Conservation (phyloP, 768 basidiomycete species). For the Pleurotus sapidus region DNA sequence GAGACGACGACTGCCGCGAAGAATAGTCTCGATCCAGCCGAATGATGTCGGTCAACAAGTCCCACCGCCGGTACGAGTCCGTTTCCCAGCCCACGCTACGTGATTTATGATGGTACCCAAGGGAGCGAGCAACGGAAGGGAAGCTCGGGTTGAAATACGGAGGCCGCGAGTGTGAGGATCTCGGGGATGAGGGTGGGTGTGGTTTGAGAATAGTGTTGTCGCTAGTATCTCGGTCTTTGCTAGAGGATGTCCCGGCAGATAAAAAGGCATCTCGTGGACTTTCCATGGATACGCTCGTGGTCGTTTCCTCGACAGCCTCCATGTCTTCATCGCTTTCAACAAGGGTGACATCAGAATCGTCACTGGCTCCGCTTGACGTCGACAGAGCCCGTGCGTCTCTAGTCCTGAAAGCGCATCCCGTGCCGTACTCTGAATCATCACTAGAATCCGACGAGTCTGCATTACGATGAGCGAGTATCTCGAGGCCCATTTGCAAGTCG, state of each 20-base stretch:
- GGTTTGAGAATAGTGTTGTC: neutral
- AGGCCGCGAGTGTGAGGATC: neutral
- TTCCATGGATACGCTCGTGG: neutral
- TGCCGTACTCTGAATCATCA: no score
- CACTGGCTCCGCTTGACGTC: no score
- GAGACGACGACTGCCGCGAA: constrained; percentile 10
- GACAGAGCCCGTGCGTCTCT: no score
- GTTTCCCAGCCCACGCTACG: constrained; percentile 33
- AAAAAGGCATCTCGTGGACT: no score
- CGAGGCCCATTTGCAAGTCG: no score
- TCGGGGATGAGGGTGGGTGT: neutral
- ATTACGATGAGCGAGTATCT: no score
- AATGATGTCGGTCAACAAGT: constrained; percentile 44
- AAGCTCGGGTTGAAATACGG: constrained; percentile 6
- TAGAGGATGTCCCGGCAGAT: neutral
- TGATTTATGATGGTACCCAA: constrained; percentile 7
- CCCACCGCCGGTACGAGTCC: constrained; percentile 55
- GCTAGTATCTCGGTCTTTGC: neutral
- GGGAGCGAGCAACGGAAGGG: neutral
- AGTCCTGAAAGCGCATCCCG: no score
- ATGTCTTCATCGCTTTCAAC: constrained; percentile 21
- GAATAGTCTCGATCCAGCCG: constrained; percentile 20
- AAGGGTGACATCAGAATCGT: no score
- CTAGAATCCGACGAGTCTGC: no score
- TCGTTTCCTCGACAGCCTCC: constrained; percentile 12